Evolutionary conservation across 352 stramenopile species (phyloP).

Genomic region (Ophiocytium majus): DNA sequence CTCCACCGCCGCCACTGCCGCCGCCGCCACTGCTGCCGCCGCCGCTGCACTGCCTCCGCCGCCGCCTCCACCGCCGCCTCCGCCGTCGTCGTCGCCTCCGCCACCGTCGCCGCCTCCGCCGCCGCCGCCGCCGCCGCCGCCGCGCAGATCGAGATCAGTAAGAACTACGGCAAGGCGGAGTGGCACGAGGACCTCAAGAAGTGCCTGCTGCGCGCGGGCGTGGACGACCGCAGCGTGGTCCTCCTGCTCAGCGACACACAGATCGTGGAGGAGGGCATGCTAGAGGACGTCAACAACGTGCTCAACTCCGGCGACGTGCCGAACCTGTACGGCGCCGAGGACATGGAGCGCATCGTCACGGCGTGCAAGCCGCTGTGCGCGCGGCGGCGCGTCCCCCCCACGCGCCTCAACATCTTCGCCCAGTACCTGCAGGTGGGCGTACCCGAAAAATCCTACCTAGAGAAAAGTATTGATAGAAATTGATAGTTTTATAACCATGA

Average conservation of each 20-base stretch:
- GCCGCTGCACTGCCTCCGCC: no score
- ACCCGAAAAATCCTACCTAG: neutral
- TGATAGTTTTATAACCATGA: no score
- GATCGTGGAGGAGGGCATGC: slow-evolving; percentile 88
- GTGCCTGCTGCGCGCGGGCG: slow-evolving; percentile 77
- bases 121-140: neutral
- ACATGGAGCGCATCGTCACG: slow-evolving; percentile 83
- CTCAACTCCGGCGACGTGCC: slow-evolving; percentile 89
- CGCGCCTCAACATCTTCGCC: slow-evolving; percentile 88
- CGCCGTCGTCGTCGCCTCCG: no score
- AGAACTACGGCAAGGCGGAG: slow-evolving; percentile 83
- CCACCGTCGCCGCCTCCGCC: no score
- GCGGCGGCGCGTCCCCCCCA: slow-evolving; percentile 81
- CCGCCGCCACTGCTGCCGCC: no score
- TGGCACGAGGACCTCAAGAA: slow-evolving; percentile 86
- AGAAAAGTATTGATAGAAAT: no score
- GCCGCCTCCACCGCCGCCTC: no score
- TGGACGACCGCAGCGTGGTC: slow-evolving; percentile 84
- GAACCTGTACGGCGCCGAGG: slow-evolving; percentile 85
- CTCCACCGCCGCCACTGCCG: no score
- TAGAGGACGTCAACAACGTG: slow-evolving; percentile 92
- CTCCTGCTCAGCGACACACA: slow-evolving; percentile 92
- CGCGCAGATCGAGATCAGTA: slow-evolving; percentile 83
- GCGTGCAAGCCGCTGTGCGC: slow-evolving; percentile 80
- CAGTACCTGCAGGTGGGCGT: slow-evolving; percentile 59